phyloP scores from a whole-genome alignment of 2,329 filamentous ascomycete genomes.

The Apiospora phragmitis region DNA sequence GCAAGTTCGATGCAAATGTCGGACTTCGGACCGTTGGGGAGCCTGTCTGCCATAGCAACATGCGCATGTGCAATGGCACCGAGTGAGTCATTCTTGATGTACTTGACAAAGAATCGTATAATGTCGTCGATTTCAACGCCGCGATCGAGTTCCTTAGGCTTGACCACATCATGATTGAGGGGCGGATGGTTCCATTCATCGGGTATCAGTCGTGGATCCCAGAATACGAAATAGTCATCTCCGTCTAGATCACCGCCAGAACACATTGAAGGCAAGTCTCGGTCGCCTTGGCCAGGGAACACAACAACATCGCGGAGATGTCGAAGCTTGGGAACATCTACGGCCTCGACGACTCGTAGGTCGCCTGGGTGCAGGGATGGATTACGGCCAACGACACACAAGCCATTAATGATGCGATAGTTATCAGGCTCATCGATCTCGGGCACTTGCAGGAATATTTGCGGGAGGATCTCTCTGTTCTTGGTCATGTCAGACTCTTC shows the following conservation, averaged over 20 bases:
- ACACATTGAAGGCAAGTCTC: conserved; percentile 89
- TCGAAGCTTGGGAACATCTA: conserved; percentile 70
- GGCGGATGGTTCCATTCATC: conserved; percentile 68
- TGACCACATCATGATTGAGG: conserved; percentile 71
- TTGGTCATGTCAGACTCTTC: conserved; percentile 41
- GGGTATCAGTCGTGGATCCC: conserved; percentile 77
- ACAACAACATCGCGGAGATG: conserved; percentile 87
- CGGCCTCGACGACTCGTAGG: conserved; percentile 81
- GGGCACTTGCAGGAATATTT: conserved; percentile 87
- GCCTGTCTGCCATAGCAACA: conserved; percentile 71
- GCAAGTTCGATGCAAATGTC: conserved; percentile 74
- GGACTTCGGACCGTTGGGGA: conserved; percentile 63
- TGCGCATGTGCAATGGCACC: conserved; percentile 80
- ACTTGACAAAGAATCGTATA: conserved; percentile 82
- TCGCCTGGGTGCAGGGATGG: conserved; percentile 94
- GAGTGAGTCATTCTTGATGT: conserved; percentile 88
- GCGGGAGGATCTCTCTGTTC: conserved; percentile 61
- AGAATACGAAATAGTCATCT: conserved; percentile 93
- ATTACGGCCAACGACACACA: conserved; percentile 86
- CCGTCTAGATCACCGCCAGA: conserved; percentile 95
- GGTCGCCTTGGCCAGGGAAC: conserved; percentile 79
- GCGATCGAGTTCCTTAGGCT: conserved; percentile 54
- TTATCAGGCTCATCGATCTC: conserved; percentile 51
- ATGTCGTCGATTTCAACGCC: conserved; percentile 74
- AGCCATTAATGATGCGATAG: conserved; percentile 68